Percentiles rank a stretch among this genome's conserved stretches.
These are phyloP conservation scores for Geotrichum fermentans DNA, from an alignment of 1,139 yeast genomes.

Conservation along the genomic window DNA sequence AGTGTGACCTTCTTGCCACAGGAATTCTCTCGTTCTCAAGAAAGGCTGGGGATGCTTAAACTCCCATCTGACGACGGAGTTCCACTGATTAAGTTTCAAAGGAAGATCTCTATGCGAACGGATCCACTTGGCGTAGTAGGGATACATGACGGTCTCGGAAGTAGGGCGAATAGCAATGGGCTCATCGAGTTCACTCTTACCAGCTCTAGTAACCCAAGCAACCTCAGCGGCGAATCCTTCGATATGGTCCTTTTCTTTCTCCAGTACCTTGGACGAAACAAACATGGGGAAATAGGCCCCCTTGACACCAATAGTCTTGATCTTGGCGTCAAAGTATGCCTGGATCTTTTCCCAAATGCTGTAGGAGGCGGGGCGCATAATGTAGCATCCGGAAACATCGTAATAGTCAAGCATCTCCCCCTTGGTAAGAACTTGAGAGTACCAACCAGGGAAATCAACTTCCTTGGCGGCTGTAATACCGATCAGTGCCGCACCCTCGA, in stretches of 20 bases:
- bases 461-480: slow-evolving; percentile 95
- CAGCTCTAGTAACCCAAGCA: slow-evolving; percentile 99
- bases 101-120: slow-evolving; percentile 98
- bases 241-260: slow-evolving; percentile 96
- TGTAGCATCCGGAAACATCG: slow-evolving; percentile 98
- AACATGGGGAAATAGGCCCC: slow-evolving; percentile 99
- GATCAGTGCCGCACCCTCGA: slow-evolving; percentile 86
- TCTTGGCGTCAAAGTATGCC: slow-evolving; percentile 72
- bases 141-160: slow-evolving; percentile 98
- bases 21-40: slow-evolving; percentile 95
- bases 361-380: slow-evolving; percentile 93
- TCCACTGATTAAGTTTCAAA: slow-evolving; percentile 95
- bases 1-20: slow-evolving; percentile 99
- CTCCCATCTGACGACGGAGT: slow-evolving; percentile 99
- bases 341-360: slow-evolving; percentile 94
- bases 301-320: slow-evolving; percentile 84
- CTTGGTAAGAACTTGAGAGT: slow-evolving; percentile 89
- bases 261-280: slow-evolving; percentile 85
- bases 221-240: slow-evolving; percentile 99
- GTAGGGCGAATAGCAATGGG: slow-evolving; percentile 99
- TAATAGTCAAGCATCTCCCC: slow-evolving; percentile 98
- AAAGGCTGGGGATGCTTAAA: slow-evolving; percentile 99
- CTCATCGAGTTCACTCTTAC: slow-evolving; percentile 88
- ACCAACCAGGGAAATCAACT: slow-evolving; percentile 93
- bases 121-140: slow-evolving; percentile 98